Base-by-base conservation (phyloP, 2,329 filamentous ascomycete species). In the Scortechinia acanthostroma region DNA sequence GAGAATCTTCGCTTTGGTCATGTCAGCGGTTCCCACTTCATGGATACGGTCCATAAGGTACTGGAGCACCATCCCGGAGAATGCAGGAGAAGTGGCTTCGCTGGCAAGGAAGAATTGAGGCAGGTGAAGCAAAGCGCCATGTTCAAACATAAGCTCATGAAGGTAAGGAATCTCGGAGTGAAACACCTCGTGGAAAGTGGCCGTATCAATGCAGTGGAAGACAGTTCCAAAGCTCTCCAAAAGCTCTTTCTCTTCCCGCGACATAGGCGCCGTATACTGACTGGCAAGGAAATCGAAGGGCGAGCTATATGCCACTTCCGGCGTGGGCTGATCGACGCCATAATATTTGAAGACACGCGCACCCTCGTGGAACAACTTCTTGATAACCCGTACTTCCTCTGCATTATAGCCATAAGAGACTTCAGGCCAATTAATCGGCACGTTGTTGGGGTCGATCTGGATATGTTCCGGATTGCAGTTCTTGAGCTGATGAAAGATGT, bases 51-150 rank as follows among this genome's bases (percentile, higher is more conserved):
- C 87, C 93, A 98, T 98, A 48, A 98, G 72, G 59, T 98, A 98
- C 52, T 95, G 89, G 42, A 99, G 70, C 21, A 98, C 80, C 93
- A 99, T 97, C 30, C 94, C 93, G 49, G 91, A 95, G 63, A 99
- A 98, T 51, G 90, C 94, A 1, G 93, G 91, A 21, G 91, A 96
- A 0, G 94, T 99, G 3, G 91, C 91, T 68, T 99, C 93, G 55
- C 91, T 96, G n/a, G 94, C 93, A 44, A 99, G 78, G 65, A 98
- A 93, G 63, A 97, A 99, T 58, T 99, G 93, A 4, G 93, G 91
- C 46, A 98, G 88, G 62, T 98, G 93, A 44, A 98, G 74, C 30
- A 99, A 74, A 21, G 89, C 88, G 2, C 90, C 90, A 63, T 99
- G 93, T 60, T 97, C 89, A 60, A 97, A 95, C 66, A 95, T 96